phyloP scores from a whole-genome alignment of 163 green algal genomes.

The Scenedesmus sp. region DNA sequence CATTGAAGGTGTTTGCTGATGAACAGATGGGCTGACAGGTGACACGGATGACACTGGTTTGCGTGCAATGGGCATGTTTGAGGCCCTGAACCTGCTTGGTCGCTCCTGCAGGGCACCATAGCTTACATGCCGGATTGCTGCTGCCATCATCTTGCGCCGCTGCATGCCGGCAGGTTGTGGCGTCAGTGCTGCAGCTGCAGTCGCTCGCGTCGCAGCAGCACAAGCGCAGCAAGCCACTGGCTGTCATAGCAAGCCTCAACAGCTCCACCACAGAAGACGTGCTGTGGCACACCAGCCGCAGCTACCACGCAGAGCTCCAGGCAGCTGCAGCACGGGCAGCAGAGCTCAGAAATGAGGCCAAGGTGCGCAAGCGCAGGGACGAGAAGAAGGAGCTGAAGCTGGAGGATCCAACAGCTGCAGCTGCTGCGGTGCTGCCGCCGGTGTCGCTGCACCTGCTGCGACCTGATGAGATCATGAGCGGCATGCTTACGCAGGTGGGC shows the following conservation, averaged over 20 bases:
- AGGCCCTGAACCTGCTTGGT: too few relatives aligned
- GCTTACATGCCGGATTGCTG: too few relatives aligned
- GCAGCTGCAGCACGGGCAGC: slow-evolving; percentile 24
- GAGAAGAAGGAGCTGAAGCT: neutral
- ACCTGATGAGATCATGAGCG: slow-evolving; percentile 24
- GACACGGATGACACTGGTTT: too few relatives aligned
- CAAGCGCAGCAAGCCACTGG: neutral
- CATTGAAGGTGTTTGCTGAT: too few relatives aligned
- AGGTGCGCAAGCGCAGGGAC: neutral
- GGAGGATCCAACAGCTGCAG: neutral
- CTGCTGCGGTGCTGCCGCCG: slow-evolving; percentile 20
- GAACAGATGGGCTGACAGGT: too few relatives aligned
- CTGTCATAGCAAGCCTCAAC: slow-evolving; percentile 42
- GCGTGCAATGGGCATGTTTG: too few relatives aligned
- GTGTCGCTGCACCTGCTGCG: slow-evolving; percentile 50
- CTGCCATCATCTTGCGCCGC: neutral
- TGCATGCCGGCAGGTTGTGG: slow-evolving; percentile 17
- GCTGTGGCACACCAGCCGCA: slow-evolving; percentile 33
- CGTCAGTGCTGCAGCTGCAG: slow-evolving; percentile 47
- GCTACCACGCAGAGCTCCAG: slow-evolving; percentile 28
- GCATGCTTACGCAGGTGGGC: slow-evolving; percentile 43
- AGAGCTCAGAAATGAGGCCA: neutral
- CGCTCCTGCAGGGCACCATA: too few relatives aligned
- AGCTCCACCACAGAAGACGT: slow-evolving; percentile 27
- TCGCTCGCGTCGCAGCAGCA: slow-evolving; percentile 9